Conservation (phyloP, 2,329 filamentous ascomycete genomes). For the Calonectria pseudoreteaudii region DNA sequence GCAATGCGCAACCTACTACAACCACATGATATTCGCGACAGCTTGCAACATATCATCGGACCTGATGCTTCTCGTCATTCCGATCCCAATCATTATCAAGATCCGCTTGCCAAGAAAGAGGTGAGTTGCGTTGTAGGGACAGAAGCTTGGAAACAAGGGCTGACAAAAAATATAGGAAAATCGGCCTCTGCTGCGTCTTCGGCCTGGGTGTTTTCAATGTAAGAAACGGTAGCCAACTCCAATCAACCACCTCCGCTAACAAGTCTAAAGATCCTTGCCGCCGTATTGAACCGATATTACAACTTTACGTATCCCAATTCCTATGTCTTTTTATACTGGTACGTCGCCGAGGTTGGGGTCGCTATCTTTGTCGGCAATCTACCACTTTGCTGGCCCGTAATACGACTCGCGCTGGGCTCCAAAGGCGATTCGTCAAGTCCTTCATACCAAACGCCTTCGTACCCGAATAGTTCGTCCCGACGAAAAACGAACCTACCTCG, state of each 20-base stretch:
- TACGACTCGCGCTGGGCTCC: slow-evolving; percentile 55
- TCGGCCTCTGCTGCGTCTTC: slow-evolving; percentile 66
- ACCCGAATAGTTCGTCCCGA: slow-evolving; percentile 34
- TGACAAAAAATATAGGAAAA: slow-evolving; percentile 53
- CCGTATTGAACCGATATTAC: slow-evolving; percentile 71
- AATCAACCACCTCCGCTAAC: background rate
- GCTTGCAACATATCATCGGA: slow-evolving; percentile 62
- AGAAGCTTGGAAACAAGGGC: background rate
- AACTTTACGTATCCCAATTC: slow-evolving; percentile 69
- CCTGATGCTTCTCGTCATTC: slow-evolving; percentile 57
- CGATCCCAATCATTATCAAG: slow-evolving; percentile 57
- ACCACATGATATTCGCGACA: slow-evolving; percentile 60
- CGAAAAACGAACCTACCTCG: slow-evolving; percentile 26
- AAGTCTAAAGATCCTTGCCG: slow-evolving; percentile 63
- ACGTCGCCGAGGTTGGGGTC: slow-evolving; percentile 69
- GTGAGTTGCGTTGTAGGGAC: background rate
- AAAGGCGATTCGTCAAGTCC: slow-evolving; percentile 38
- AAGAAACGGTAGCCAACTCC: background rate
- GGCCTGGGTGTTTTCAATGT: slow-evolving; percentile 64
- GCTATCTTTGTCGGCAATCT: slow-evolving; percentile 71
- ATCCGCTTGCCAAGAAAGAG: slow-evolving; percentile 51
- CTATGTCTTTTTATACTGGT: slow-evolving; percentile 69
- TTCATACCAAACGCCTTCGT: slow-evolving; percentile 30
- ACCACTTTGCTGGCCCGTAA: slow-evolving; percentile 69
- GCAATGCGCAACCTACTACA: slow-evolving; percentile 59